These are phyloP conservation scores for Mycosphaerella sp. DNA, from an alignment of 2,329 filamentous ascomycete species.

Conservation along the genomic window DNA sequence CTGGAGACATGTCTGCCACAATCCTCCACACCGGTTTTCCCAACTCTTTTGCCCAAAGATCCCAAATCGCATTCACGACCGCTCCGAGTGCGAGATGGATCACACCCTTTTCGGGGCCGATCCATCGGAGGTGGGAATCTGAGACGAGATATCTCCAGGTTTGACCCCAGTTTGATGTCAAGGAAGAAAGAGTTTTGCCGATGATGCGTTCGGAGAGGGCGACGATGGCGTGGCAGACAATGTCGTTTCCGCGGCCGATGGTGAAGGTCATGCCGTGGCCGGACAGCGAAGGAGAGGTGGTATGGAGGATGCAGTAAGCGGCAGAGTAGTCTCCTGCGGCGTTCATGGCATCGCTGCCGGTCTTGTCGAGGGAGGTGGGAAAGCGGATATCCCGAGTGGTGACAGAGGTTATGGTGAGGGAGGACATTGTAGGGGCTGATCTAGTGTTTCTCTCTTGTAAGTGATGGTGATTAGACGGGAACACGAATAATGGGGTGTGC, in stretches of 20 bases:
- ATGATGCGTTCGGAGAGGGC: constrained; percentile 71
- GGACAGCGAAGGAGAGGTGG: constrained; percentile 53
- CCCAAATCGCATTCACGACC: constrained; percentile 83
- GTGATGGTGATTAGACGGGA: too few species aligned
- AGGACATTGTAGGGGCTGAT: too few species aligned
- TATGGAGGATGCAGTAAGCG: constrained; percentile 88
- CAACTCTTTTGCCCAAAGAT: constrained; percentile 85
- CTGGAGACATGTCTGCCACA: constrained; percentile 81
- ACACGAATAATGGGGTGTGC: too few species aligned
- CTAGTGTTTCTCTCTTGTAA: too few species aligned
- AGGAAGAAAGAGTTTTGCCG: constrained; percentile 67
- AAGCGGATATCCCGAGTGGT: constrained; percentile 47
- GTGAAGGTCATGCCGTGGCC: constrained; percentile 82
- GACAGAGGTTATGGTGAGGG: constrained; percentile 40
- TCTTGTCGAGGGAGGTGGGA: constrained; percentile 85
- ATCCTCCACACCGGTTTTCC: constrained; percentile 87
- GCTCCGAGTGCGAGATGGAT: constrained; percentile 87
- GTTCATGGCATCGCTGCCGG: constrained; percentile 97
- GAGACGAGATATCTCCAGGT: constrained; percentile 90
- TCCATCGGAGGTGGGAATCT: constrained; percentile 87
- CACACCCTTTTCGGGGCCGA: constrained; percentile 88
- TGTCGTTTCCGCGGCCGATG: constrained; percentile 84
- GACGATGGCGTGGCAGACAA: constrained; percentile 78
- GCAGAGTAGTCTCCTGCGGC: constrained; percentile 86
- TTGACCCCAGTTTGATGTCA: constrained; percentile 75